phyloP scores from a whole-genome alignment of 73 alveolate species.

The Tetrahymena elliotti region DNA sequence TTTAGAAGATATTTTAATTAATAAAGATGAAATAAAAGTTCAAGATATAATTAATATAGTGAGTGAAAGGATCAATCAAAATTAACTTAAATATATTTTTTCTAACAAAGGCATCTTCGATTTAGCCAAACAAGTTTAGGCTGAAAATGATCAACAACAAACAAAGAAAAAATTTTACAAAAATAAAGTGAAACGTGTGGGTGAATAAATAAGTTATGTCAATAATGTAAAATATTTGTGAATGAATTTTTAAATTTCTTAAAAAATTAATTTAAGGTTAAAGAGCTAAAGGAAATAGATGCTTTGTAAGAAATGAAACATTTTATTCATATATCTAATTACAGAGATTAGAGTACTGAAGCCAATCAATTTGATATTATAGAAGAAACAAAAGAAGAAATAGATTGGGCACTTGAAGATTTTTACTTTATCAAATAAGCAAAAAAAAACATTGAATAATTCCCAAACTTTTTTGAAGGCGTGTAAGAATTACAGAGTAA shows the following conservation, averaged over 20 bases:
- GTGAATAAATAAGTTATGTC: not conserved
- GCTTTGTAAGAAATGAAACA: not conserved
- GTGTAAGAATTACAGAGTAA: not conserved
- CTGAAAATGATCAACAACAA: not conserved
- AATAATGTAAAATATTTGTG: not conserved
- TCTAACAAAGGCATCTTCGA: not conserved
- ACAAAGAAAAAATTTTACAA: not conserved
- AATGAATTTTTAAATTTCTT: not conserved
- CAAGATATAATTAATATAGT: not conserved
- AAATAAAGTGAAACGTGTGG: not conserved
- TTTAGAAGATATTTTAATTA: not conserved
- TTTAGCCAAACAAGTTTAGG: not conserved
- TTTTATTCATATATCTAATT: not conserved
- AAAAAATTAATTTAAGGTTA: not conserved
- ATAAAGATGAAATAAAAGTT: not conserved
- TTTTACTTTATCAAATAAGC: not conserved
- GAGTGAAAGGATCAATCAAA: not conserved
- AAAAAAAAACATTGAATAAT: not conserved
- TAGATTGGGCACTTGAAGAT: not conserved
- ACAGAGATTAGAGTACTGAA: not conserved
- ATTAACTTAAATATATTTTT: not conserved
- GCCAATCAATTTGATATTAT: not conserved
- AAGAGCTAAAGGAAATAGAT: not conserved
- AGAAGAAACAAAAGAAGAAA: not conserved
- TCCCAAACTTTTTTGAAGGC: not conserved